Conservation (phyloP, 2,329 filamentous ascomycete genomes). For the Fusarium sterilihyphosum region DNA sequence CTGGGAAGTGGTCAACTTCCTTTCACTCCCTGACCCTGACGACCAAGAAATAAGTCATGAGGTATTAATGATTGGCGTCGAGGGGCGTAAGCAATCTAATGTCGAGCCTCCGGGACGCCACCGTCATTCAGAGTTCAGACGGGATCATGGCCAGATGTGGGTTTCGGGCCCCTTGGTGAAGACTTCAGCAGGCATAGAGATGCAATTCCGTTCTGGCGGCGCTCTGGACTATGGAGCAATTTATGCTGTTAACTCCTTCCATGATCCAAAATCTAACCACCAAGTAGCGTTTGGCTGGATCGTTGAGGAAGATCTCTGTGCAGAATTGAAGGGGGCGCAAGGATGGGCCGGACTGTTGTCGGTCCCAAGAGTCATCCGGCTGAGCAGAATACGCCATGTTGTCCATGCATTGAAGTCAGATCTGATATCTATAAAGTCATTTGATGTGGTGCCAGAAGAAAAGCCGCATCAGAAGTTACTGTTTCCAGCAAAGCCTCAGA, state of each 20-base stretch:
- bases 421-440: neutral
- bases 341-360: neutral
- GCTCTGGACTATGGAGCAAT: neutral
- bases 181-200: neutral
- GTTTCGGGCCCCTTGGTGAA: neutral
- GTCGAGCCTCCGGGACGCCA: no score
- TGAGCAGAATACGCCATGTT: neutral
- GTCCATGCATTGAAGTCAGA: neutral
- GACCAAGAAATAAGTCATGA: neutral
- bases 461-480: neutral
- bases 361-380: neutral
- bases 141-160: neutral
- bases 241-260: neutral
- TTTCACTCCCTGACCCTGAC: neutral
- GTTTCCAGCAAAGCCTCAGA: accelerated
- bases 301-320: neutral
- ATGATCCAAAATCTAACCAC: neutral
- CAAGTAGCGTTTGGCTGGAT: neutral
- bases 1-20: neutral
- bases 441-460: neutral
- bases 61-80: neutral
- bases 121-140: neutral
- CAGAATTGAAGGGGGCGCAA: neutral
- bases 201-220: neutral
- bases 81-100: neutral